Evolutionary conservation across 495 filamentous ascomycete species (phyloP).

Genomic region (Parmelia sp.): DNA sequence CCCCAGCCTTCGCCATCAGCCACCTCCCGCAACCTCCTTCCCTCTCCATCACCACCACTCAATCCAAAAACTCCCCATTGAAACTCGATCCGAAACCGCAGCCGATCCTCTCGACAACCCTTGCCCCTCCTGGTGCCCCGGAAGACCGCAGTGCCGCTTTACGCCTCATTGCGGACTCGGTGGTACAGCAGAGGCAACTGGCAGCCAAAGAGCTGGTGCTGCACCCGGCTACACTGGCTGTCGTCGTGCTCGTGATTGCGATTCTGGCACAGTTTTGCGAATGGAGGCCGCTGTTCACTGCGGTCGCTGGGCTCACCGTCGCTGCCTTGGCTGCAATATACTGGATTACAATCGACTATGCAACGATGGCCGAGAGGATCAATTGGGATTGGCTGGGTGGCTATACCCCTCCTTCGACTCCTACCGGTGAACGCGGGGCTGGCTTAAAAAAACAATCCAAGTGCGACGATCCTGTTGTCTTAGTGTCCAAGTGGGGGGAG

Average conservation of each 20-base stretch:
- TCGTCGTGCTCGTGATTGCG: conserved; percentile 34
- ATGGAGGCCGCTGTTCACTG: conserved; percentile 35
- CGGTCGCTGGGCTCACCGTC: conserved; percentile 42
- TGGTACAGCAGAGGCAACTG: conserved; percentile 58
- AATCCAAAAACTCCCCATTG: conserved; percentile 8
- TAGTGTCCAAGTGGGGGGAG: conserved; percentile 50
- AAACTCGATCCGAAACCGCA: conserved; percentile 16
- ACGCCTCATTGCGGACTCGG: conserved; percentile 49
- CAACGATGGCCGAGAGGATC: conserved; percentile 43
- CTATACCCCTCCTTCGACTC: conserved; percentile 3
- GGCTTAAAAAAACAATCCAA: conserved; percentile 6
- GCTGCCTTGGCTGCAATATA: conserved; percentile 37
- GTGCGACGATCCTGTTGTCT: conserved; percentile 37
- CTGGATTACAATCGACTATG: conserved; percentile 18
- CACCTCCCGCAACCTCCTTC: conserved; percentile 20
- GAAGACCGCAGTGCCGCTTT: conserved; percentile 37
- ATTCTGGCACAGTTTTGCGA: conserved; percentile 34
- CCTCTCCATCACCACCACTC: conserved; percentile 26
- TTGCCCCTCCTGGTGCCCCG: conserved; percentile 26
- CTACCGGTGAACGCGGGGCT: conserved; percentile 4
- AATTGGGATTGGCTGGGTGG: conserved; percentile 26
- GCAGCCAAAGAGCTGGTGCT: conserved; percentile 48
- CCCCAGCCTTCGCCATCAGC: conserved; percentile 20
- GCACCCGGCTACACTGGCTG: conserved; percentile 41
- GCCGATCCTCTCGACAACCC: conserved; percentile 23